phyloP scores from a whole-genome alignment of 139 green algal species.

The Chloropicon primus region DNA sequence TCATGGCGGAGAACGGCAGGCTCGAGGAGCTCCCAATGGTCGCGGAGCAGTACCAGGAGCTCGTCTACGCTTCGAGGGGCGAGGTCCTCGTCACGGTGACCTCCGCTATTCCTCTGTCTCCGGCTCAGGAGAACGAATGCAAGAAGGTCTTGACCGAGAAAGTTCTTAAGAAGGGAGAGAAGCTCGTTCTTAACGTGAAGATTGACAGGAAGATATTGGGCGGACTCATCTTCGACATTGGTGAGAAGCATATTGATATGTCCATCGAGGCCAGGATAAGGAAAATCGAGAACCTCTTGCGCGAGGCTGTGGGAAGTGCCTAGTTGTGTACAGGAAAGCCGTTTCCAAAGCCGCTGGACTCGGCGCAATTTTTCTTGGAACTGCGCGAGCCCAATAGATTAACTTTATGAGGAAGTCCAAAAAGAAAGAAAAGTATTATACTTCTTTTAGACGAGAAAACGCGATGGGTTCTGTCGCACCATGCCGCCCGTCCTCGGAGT shows the following conservation, averaged over 20 bases:
- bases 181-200: constrained; percentile 31
- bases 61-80: constrained; percentile 40
- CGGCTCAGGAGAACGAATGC: constrained; percentile 37
- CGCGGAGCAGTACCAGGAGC: constrained; percentile 31
- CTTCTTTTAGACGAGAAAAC: too few species aligned
- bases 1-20: constrained; percentile 54
- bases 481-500: too few species aligned
- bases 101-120: constrained; percentile 31
- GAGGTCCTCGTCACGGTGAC: constrained; percentile 56
- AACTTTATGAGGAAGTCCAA: too few species aligned
- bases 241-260: constrained; percentile 67
- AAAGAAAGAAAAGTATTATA: too few species aligned
- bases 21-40: constrained; percentile 37
- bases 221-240: constrained; percentile 57
- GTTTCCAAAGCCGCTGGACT: too few species aligned
- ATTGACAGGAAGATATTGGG: constrained; percentile 59
- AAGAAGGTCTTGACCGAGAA: constrained; percentile 23
- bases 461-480: too few species aligned
- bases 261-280: constrained; percentile 39
- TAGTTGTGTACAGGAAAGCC: too few species aligned
- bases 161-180: constrained; percentile 39
- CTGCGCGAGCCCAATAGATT: too few species aligned
- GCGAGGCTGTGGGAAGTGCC: neutral
- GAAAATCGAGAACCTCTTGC: constrained; percentile 28
- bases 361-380: too few species aligned